These are phyloP conservation scores for Suillus weaverae DNA, from an alignment of 768 basidiomycete species.

Conservation along the genomic window DNA sequence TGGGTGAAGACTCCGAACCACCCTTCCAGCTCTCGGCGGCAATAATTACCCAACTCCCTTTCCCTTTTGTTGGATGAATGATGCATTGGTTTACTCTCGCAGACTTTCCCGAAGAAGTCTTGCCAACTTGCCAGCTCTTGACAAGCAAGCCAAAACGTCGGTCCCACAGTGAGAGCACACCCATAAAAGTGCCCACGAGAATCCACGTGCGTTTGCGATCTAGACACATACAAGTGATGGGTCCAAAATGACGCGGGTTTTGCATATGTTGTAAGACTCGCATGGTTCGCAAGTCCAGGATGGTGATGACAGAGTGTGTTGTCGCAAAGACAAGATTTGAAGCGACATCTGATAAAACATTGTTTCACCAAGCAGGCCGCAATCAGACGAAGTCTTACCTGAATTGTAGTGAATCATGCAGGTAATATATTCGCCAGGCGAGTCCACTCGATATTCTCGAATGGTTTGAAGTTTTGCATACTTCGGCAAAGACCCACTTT, in stretches of 20 bases:
- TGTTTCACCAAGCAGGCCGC: neutral
- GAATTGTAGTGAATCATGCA: slow-evolving; percentile 81
- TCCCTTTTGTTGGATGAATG: slow-evolving; percentile 84
- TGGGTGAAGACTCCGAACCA: slow-evolving; percentile 41
- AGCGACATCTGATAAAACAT: slow-evolving; percentile 51
- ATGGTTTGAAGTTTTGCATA: slow-evolving; percentile 78
- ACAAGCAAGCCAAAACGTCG: slow-evolving; percentile 88
- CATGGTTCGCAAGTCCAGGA: slow-evolving; percentile 87
- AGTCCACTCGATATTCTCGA: slow-evolving; percentile 77
- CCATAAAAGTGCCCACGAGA: slow-evolving; percentile 82
- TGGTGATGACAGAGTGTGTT: slow-evolving; percentile 69
- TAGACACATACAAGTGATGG: slow-evolving; percentile 81
- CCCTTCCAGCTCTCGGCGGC: slow-evolving; percentile 58
- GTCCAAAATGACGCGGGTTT: slow-evolving; percentile 83
- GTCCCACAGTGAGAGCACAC: slow-evolving; percentile 91
- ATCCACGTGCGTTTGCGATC: slow-evolving; percentile 88
- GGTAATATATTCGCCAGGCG: slow-evolving; percentile 77
- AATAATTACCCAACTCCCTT: slow-evolving; percentile 89
- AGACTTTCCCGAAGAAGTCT: slow-evolving; percentile 49
- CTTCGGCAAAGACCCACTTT: slow-evolving; percentile 72
- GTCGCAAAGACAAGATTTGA: slow-evolving; percentile 88
- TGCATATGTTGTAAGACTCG: slow-evolving; percentile 71
- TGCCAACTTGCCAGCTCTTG: slow-evolving; percentile 82
- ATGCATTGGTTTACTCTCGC: slow-evolving; percentile 71
- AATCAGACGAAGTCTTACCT: slow-evolving; percentile 42